Evolutionary conservation across 2,329 filamentous ascomycete genomes (phyloP).

Genomic region (Calonectria pseudoturangicola): DNA sequence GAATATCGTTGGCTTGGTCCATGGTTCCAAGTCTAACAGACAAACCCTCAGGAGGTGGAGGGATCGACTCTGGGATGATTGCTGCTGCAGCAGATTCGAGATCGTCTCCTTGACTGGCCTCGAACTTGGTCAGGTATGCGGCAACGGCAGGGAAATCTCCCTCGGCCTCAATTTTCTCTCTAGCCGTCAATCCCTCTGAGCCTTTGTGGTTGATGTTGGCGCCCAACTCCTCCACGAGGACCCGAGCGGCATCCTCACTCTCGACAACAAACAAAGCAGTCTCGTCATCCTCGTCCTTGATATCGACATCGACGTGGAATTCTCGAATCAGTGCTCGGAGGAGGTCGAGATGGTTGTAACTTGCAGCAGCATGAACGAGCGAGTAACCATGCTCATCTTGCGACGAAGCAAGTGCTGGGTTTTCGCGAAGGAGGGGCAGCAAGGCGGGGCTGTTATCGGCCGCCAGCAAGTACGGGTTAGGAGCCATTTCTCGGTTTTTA

Average conservation of each 20-base stretch:
- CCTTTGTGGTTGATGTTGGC: slow-evolving; percentile 80
- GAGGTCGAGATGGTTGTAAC: slow-evolving; percentile 91
- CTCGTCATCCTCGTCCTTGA: slow-evolving; percentile 93
- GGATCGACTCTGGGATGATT: slow-evolving; percentile 65
- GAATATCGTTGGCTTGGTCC: slow-evolving; percentile 75
- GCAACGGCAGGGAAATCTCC: slow-evolving; percentile 51
- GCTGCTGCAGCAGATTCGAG: slow-evolving; percentile 56
- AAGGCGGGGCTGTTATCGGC: slow-evolving; percentile 87
- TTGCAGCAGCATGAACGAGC: slow-evolving; percentile 92
- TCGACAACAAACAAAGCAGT: slow-evolving; percentile 97
- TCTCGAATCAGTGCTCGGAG: slow-evolving; percentile 84
- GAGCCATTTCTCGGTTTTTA: slow-evolving; percentile 62
- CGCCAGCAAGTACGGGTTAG: slow-evolving; percentile 84
- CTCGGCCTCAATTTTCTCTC: slow-evolving; percentile 79
- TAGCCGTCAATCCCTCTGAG: slow-evolving; percentile 85
- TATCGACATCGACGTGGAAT: slow-evolving; percentile 85
- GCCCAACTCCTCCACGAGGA: slow-evolving; percentile 88
- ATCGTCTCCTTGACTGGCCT: slow-evolving; percentile 53
- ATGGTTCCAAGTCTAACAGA: slow-evolving; percentile 86
- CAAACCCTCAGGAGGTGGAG: slow-evolving; percentile 84
- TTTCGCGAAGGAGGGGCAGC: slow-evolving; percentile 82
- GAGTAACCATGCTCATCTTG: slow-evolving; percentile 97
- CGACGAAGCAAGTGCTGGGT: slow-evolving; percentile 83
- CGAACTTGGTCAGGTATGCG: slow-evolving; percentile 45
- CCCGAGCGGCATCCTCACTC: slow-evolving; percentile 83